Evolutionary conservation across 768 basidiomycete species (phyloP), one percentile per base, ranked within the genome.

Genomic region (Panaeolus cyanescens): DNA sequence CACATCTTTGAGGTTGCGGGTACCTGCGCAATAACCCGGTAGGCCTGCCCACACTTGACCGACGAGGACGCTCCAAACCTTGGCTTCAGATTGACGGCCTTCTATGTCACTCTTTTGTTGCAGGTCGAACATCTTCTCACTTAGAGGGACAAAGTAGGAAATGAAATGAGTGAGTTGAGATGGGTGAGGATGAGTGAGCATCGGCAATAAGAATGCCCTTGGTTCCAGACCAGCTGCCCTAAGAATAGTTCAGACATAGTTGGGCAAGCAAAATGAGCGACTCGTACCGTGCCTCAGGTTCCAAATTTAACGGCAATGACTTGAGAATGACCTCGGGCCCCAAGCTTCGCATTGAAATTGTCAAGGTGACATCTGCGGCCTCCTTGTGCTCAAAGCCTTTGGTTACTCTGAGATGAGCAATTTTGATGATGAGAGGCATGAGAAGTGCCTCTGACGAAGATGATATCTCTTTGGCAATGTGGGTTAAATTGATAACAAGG

Each of bases 11-110:
- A 97, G 76, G 72, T 98, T 92, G n/a, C 80, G 68, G 12, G 92
- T 82, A 25, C 87, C 87, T 71, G 89, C 87, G 72, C 95, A 96
- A 76, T 99, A 99, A 1, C 95, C 95, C 5, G 87, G 86, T 37
- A 99, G 83, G 25, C 96, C 93, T 25, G 86, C 81, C 97, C 97
- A 99, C 19, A 96, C 86, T 73, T 99, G 97, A 9, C 90, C 88
- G 22, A 98, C 88, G 45, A 99, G 83, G 10, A 96, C 95, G 64
- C 87, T 91, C 93, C 95, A 99, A 34, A 99, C 89, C 75, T 99
- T 99, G 13, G 91, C 92, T 74, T 99, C 95, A 0, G 91, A 88
- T 55, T 83, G 83, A 34, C 88, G 85, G 12, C 84, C 86, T 58
- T 89, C 89, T 6, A 80, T 77, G 64, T 92, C 92, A 0, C 94